Evolutionary conservation across 1,284 basidiomycete species (phyloP), one percentile per base, ranked within the genome.

Genomic region (Marasmius oreades): DNA sequence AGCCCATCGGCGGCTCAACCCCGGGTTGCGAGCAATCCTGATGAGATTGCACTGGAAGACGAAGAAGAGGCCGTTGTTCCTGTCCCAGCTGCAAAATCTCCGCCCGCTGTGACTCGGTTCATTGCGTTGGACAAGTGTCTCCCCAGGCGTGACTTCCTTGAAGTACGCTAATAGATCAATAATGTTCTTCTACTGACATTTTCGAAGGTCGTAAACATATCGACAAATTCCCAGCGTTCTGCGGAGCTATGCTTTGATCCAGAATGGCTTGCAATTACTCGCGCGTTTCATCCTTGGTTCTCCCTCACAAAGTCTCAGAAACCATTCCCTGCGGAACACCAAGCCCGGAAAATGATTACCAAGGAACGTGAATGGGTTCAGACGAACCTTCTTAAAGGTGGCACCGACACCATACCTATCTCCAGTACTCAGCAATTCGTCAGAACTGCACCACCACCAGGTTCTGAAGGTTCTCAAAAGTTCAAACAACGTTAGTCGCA

Each of bases 91-190:
- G 64, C 72, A 2, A 67, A 69, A 7, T 63, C 63, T 3, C 64
- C 62, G 37, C 50, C 46, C 31, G 46, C 61, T 6, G 28, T 61
- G 52, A 98, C 96, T 0, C 82, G 79, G 52, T 99, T 99, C 71
- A 73, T 99, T 11, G 95, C 96, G 1, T 76, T 99, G 3, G 94
- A 97, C 74, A 98, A 99, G 70, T 98, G 95, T 65, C 80, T 95
- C 0, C 87, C 89, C 0, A 79, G 77, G 10, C 82, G 90, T 50
- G 82, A 91, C 51, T 97, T 94, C 67, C 79, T 99, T 4, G 93
- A 98, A 79, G 93, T 50, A 50, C 7, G 47, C 11, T 92, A 63
- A 67, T n/a, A n/a, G 62, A 47, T n/a, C 28, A 46, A 53, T 23
- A 20, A 48, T 34, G 51, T 46, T 52, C 37, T 24, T 28, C 51